phyloP scores from a whole-genome alignment of 2,329 filamentous ascomycete species.

The Alternaria tenuissima region DNA sequence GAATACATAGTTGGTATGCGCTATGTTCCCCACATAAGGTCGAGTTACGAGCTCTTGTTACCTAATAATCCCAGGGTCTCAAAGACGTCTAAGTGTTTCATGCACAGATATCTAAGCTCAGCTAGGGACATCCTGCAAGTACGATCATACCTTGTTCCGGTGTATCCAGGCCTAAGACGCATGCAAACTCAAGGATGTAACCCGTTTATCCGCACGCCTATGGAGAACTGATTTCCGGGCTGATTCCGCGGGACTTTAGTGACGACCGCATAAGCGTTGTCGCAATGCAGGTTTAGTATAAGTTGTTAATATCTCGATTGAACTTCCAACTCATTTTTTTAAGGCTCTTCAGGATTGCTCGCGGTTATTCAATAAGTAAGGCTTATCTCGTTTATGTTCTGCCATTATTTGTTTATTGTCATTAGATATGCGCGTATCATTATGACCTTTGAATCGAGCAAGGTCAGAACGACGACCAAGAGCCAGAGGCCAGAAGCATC shows the following conservation, averaged over 20 bases:
- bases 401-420: not conserved
- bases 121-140: not conserved
- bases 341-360: not conserved
- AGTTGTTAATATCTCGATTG: not conserved
- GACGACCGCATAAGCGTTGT: not conserved
- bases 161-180: not conserved
- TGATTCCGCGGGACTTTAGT: not conserved
- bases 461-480: not conserved
- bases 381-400: not conserved
- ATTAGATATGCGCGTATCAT: not conserved
- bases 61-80: not conserved
- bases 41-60: not conserved
- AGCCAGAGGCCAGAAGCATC: not conserved
- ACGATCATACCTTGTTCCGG: not conserved
- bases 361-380: not conserved
- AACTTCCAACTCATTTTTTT: not conserved
- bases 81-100: not conserved
- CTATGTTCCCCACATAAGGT: not conserved
- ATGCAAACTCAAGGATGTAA: conserved; percentile 1
- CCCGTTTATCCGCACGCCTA: not conserved
- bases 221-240: not conserved
- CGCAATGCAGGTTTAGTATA: not conserved
- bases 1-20: not conserved
- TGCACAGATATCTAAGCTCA: not conserved
- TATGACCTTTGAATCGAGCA: not conserved